phyloP scores from a whole-genome alignment of 2,329 filamentous ascomycete species.

The Apiospora sp. region DNA sequence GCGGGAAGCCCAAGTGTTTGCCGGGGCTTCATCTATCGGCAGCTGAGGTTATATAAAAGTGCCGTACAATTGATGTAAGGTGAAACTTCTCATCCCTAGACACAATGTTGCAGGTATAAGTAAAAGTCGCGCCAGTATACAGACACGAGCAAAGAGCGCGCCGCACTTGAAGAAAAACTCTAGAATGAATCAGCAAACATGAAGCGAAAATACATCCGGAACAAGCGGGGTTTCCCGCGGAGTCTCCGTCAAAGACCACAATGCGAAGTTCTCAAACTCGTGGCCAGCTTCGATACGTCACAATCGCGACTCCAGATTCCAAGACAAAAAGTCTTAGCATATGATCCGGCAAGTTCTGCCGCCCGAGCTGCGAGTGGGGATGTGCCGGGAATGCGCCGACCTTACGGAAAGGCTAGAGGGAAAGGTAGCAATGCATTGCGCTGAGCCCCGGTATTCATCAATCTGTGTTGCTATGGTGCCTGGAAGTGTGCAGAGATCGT shows the following conservation, averaged over 20 bases:
- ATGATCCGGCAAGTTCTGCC: background rate
- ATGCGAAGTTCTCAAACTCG: background rate
- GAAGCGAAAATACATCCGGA: background rate
- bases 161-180: background rate
- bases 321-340: background rate
- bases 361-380: background rate
- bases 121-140: background rate
- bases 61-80: background rate
- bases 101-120: background rate
- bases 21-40: background rate
- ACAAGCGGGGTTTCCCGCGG: background rate
- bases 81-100: background rate
- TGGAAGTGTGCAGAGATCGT: background rate
- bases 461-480: background rate
- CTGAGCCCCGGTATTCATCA: conserved; percentile 12
- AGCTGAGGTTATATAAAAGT: background rate
- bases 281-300: conserved; percentile 1
- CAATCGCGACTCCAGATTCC: background rate
- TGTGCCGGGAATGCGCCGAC: conserved; percentile 9
- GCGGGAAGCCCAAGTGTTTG: background rate
- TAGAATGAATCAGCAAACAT: background rate
- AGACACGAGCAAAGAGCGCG: background rate
- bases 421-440: background rate
- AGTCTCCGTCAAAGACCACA: background rate
- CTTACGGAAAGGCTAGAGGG: background rate